Conservation (phyloP, 805 yeast species). For the Yarrowia divulgata region DNA sequence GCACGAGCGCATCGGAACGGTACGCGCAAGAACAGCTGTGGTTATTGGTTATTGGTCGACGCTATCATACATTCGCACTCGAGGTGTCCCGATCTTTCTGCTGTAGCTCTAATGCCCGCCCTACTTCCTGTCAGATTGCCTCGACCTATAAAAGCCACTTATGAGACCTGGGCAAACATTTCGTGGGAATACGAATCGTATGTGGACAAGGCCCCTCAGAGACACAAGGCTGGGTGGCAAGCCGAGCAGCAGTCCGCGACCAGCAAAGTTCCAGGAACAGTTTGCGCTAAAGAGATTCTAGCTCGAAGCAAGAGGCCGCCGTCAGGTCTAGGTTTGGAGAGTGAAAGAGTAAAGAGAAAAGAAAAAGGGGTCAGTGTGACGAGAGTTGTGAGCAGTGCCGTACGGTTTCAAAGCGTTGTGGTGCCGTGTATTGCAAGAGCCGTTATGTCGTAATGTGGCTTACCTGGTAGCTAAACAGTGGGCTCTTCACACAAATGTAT, state of each 20-base stretch:
- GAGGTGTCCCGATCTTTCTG: no score
- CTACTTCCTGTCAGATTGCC: neutral
- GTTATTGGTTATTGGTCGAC: no score
- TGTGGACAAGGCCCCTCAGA: neutral
- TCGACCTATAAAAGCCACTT: conserved; percentile 6
- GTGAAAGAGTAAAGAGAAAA: no score
- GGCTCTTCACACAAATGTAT: no score
- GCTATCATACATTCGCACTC: no score
- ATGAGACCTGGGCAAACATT: neutral
- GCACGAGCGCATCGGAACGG: no score
- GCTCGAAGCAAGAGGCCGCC: neutral
- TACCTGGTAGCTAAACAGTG: no score
- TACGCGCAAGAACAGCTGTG: no score
- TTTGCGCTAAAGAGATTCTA: neutral
- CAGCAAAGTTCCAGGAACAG: conserved; percentile 33
- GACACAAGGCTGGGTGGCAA: conserved; percentile 10
- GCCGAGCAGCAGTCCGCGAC: neutral
- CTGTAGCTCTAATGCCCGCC: no score
- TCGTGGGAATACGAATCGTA: conserved; percentile 24
- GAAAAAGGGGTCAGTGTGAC: no score
- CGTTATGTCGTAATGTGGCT: neutral
- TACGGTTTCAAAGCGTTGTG: neutral
- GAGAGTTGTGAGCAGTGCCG: neutral
- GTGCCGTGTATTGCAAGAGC: no score
- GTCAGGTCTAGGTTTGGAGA: conserved; percentile 28